phyloP scores from a whole-genome alignment of 1,284 basidiomycete genomes.

The Cryptococcus amylolentus region DNA sequence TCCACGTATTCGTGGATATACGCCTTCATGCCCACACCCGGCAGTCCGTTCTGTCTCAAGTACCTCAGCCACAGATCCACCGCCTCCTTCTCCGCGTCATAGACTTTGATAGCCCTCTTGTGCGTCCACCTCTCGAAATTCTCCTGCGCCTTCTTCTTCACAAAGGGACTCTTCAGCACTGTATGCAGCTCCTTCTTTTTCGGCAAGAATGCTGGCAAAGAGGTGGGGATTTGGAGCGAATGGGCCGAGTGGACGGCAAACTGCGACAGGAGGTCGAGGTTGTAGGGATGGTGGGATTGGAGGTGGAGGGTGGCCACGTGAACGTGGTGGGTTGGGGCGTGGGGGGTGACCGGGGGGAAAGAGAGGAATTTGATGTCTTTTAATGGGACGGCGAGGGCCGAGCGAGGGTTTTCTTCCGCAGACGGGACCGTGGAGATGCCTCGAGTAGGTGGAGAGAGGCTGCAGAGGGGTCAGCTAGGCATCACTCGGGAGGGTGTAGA shows the following conservation, averaged over 20 bases:
- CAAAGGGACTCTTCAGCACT: constrained; percentile 80
- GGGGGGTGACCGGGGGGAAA: constrained; percentile 22
- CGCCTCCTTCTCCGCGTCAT: constrained; percentile 76
- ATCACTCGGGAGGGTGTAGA: background rate
- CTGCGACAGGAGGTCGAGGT: constrained; percentile 74
- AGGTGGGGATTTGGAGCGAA: constrained; percentile 76
- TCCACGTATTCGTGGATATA: constrained; percentile 72
- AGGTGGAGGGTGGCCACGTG: constrained; percentile 83
- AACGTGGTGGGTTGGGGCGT: constrained; percentile 59
- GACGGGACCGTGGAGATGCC: background rate
- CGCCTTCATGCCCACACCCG: constrained; percentile 81
- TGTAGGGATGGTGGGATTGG: constrained; percentile 66
- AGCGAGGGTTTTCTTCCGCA: background rate
- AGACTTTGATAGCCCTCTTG: constrained; percentile 83
- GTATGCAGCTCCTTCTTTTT: constrained; percentile 80
- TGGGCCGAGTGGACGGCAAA: constrained; percentile 81
- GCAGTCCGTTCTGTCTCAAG: constrained; percentile 69
- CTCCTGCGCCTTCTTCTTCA: constrained; percentile 92
- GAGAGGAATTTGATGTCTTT: constrained; percentile 15
- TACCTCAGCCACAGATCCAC: constrained; percentile 81
- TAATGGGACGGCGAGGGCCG: constrained; percentile 9
- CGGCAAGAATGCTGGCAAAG: constrained; percentile 66
- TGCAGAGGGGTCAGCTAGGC: background rate
- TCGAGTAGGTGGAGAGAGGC: background rate
- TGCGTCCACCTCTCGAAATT: constrained; percentile 87